Base-by-base conservation (phyloP, 495 filamentous ascomycete genomes). In the Aspergillus sparsus region DNA sequence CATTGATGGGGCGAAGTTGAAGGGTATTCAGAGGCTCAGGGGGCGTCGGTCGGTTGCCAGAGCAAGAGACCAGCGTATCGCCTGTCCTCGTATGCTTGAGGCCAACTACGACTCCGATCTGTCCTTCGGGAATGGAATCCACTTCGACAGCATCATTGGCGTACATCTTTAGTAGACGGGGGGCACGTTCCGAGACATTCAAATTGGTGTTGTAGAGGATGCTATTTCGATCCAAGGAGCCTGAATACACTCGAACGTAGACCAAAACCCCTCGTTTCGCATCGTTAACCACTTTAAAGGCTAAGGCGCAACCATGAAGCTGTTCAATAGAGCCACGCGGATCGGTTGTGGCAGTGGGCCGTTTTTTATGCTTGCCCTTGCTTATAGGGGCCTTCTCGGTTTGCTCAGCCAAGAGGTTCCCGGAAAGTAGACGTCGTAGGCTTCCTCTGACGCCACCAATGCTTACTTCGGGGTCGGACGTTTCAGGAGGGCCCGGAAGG, bases 241-340 rank as follows among this genome's bases (percentile, higher is more conserved):
- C 95, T 9, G 90, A 89, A 73, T 99, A 97, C 15, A 97, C 91
- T 12, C 95, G 85, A 6, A 97, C 86, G 66, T 93, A 99, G 58
- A 95, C 91, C 60, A 99, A 83, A 16, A 94, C 87, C 9, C 95
- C 95, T 11, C 91, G 87, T 49, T 87, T 85, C 11, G 89, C 75
- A 64, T 98, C 93, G 62, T 94, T 87, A 62, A 96, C 91, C 10
- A 98, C 95, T 71, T 99, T 99, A 82, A 99, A 99, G 12, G 96
- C 95, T 35, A 97, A 78, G 3, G 89, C 92, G 61, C 93, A 89
- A 44, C 86, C 85, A 55, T 87, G 83, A 13, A 96, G 73, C 36
- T 86, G 85, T n/a, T 80, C 62, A 11, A 87, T 84, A 21, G 93
- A 71, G 21, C 84, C 82, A 13, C 80, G 73, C 10, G 84, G 65